These are phyloP conservation scores for Podaxis carcinomalis DNA, from an alignment of 768 basidiomycete genomes.

Conservation along the genomic window DNA sequence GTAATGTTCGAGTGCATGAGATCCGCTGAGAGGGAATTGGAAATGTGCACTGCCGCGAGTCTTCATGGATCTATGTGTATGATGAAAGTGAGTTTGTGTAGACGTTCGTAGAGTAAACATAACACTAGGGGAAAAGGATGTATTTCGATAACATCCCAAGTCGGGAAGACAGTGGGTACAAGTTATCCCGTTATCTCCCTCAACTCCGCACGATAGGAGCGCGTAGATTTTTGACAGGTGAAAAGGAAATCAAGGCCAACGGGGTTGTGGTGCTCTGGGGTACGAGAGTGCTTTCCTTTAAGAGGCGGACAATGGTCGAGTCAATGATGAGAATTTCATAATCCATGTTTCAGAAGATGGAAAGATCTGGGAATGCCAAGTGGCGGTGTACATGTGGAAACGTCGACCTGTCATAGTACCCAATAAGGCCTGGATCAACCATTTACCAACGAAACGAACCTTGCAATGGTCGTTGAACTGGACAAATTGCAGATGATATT, in stretches of 20 bases:
- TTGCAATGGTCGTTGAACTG: background rate
- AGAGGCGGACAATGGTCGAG: constrained; percentile 7
- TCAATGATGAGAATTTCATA: background rate
- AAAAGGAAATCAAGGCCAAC: background rate
- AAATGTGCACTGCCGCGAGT: too few relatives aligned
- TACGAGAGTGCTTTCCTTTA: background rate
- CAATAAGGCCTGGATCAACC: too few relatives aligned
- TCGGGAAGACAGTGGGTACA: too few relatives aligned
- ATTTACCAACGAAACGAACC: background rate
- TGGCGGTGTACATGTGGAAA: constrained; percentile 4
- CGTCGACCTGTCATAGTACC: background rate
- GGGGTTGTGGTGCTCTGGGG: background rate
- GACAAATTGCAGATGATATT: background rate
- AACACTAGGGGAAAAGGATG: too few relatives aligned
- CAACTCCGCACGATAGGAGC: background rate
- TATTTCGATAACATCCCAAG: too few relatives aligned
- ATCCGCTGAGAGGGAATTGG: too few relatives aligned
- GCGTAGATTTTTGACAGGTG: background rate
- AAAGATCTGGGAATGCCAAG: background rate
- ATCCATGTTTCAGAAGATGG: background rate
- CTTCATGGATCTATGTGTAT: too few relatives aligned
- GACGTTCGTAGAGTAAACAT: too few relatives aligned
- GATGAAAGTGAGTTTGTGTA: too few relatives aligned
- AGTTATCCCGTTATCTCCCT: too few relatives aligned
- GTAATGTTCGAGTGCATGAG: too few relatives aligned